These are phyloP conservation scores for Cocos nucifera DNA, from an alignment of 176 grass and related monocot species.

Conservation along the genomic window DNA sequence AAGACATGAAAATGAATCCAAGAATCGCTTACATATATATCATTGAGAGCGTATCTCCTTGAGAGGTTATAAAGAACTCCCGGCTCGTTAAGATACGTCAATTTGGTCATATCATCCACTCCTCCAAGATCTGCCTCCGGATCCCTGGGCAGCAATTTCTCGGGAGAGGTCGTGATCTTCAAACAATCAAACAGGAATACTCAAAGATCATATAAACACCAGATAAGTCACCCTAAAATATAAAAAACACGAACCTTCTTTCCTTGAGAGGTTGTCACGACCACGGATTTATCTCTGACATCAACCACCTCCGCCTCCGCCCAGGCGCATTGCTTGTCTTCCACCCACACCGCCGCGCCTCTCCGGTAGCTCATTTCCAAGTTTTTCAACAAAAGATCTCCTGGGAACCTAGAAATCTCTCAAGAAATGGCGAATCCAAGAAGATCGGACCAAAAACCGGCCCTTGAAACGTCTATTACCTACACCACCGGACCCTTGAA, in stretches of 20 bases:
- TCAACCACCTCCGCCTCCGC: conserved; percentile 77
- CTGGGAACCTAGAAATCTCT: conserved; percentile 2
- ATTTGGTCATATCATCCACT: conserved; percentile 97
- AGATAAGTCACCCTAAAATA: background rate
- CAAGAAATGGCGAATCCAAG: no score
- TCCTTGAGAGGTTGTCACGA: conserved; percentile 50
- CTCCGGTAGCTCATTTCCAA: conserved; percentile 76
- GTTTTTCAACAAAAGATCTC: background rate
- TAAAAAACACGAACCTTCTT: conserved; percentile 47
- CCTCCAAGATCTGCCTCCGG: conserved; percentile 87
- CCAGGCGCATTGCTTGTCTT: conserved; percentile 85
- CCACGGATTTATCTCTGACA: conserved; percentile 32
- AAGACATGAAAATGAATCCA: conserved; percentile 1
- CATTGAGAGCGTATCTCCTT: conserved; percentile 89
- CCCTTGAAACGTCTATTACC: no score
- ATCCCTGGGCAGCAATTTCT: conserved; percentile 76
- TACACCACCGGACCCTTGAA: no score
- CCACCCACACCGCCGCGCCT: conserved; percentile 84
- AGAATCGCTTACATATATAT: conserved; percentile 74
- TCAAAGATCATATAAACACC: background rate
- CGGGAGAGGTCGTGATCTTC: conserved; percentile 48
- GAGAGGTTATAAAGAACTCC: conserved; percentile 94
- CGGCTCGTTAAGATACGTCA: conserved; percentile 93
- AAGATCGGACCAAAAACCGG: no score
- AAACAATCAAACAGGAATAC: conserved; percentile 4